Evolutionary conservation across 768 basidiomycete species (phyloP).

Genomic region (Pulveroboletus ravenelii): DNA sequence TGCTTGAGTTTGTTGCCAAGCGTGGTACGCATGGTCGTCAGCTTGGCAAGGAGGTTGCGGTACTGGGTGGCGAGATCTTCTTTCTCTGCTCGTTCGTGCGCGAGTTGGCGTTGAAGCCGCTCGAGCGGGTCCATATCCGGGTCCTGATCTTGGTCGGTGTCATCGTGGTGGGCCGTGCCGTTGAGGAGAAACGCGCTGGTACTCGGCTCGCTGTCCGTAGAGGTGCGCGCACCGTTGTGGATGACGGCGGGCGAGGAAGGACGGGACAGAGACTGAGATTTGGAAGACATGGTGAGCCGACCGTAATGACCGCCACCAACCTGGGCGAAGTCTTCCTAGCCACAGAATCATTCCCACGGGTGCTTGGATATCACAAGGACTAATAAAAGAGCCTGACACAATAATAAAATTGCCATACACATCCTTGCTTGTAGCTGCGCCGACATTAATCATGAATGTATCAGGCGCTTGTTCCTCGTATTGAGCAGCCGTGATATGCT

Average conservation of each 20-base stretch:
- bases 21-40: constrained; percentile 90
- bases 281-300: constrained; percentile 15
- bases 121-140: constrained; percentile 46
- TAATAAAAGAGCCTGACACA: too few relatives aligned
- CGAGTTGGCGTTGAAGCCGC: constrained; percentile 70
- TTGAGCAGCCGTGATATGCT: too few relatives aligned
- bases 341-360: too few relatives aligned
- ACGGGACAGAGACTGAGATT: constrained; percentile 28
- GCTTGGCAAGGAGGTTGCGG: constrained; percentile 76
- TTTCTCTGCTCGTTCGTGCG: constrained; percentile 76
- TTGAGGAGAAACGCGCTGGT: constrained; percentile 24
- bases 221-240: constrained; percentile 29
- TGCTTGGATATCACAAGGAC: too few relatives aligned
- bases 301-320: neutral
- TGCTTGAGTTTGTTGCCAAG: constrained; percentile 92
- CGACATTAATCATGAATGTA: too few relatives aligned
- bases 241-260: constrained; percentile 28
- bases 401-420: too few relatives aligned
- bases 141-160: constrained; percentile 41
- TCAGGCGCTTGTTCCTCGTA: too few relatives aligned
- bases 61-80: constrained; percentile 85
- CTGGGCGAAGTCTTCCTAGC: too few relatives aligned
- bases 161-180: constrained; percentile 33
- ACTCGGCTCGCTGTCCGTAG: constrained; percentile 42
- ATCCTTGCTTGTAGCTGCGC: too few relatives aligned